Percentiles rank a stretch among this genome's conserved stretches.
Conservation (phyloP, 306 rosid species). For the Lagenaria siceraria region DNA sequence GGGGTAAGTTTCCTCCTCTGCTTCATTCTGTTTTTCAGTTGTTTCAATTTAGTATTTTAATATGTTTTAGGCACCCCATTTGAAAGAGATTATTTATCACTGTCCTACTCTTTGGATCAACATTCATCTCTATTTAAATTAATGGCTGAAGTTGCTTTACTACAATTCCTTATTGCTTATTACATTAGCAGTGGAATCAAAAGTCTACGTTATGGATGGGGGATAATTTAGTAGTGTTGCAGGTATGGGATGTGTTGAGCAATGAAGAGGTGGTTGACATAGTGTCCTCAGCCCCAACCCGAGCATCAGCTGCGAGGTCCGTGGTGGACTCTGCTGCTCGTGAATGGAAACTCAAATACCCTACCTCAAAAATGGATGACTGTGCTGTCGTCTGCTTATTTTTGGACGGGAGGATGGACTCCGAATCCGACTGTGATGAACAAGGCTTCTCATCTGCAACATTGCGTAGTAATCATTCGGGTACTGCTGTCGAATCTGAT, state of each 20-base stretch:
- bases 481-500: slow-evolving; percentile 70
- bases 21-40: neutral
- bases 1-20: slow-evolving; percentile 44
- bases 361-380: slow-evolving; percentile 94
- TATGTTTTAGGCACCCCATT: neutral
- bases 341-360: slow-evolving; percentile 84
- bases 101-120: neutral
- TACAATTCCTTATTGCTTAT: neutral
- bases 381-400: slow-evolving; percentile 90
- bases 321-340: slow-evolving; percentile 82
- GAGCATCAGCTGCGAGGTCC: slow-evolving; percentile 62
- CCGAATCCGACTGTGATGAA: slow-evolving; percentile 81
- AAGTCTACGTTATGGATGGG: neutral
- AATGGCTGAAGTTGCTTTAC: neutral
- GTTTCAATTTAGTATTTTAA: neutral
- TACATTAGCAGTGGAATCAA: neutral
- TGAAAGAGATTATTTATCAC: neutral
- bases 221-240: slow-evolving; percentile 5
- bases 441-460: slow-evolving; percentile 85
- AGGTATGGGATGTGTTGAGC: slow-evolving; percentile 97
- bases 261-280: slow-evolving; percentile 91
- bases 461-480: slow-evolving; percentile 73
- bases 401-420: slow-evolving; percentile 90
- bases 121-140: neutral
- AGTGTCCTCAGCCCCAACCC: slow-evolving; percentile 53